phyloP scores from a whole-genome alignment of 1,284 basidiomycete genomes.

The Gomphus bonarii region DNA sequence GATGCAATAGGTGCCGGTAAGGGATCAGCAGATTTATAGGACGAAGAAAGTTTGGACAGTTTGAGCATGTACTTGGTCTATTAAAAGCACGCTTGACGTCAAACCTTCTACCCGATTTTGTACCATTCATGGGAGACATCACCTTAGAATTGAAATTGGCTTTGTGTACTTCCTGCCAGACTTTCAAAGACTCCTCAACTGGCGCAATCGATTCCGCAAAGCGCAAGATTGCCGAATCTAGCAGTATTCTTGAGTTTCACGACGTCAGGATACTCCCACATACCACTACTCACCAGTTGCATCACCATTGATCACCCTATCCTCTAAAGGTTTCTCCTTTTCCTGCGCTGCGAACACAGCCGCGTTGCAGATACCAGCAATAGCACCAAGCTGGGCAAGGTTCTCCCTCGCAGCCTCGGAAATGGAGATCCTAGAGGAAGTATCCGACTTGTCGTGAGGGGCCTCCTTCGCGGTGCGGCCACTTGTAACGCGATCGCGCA shows the following conservation, averaged over 20 bases:
- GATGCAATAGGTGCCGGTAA: constrained; percentile 19
- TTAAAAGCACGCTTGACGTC: background rate
- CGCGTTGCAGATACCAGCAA: constrained; percentile 50
- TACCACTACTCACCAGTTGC: constrained; percentile 36
- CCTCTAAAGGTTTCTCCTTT: constrained; percentile 21
- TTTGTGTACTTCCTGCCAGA: constrained; percentile 26
- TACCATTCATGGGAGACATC: background rate
- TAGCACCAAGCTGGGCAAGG: constrained; percentile 24
- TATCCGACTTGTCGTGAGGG: constrained; percentile 7
- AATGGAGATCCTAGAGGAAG: background rate
- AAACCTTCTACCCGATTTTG: background rate
- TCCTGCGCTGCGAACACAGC: constrained; percentile 34
- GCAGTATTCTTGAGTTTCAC: background rate
- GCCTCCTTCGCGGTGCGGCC: constrained; percentile 34
- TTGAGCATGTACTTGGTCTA: constrained; percentile 51
- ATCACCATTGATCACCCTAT: constrained; percentile 43
- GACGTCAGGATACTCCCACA: background rate
- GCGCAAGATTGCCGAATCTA: constrained; percentile 45
- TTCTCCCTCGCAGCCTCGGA: constrained; percentile 13
- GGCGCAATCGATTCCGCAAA: constrained; percentile 34
- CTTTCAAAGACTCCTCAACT: constrained; percentile 19
- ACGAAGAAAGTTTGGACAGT: constrained; percentile 18
- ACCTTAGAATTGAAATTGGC: constrained; percentile 44
- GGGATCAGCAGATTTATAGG: constrained; percentile 1
- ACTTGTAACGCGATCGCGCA: constrained; percentile 24